Conservation (phyloP, 352 stramenopile genomes). For the Globisporangium nunn region DNA sequence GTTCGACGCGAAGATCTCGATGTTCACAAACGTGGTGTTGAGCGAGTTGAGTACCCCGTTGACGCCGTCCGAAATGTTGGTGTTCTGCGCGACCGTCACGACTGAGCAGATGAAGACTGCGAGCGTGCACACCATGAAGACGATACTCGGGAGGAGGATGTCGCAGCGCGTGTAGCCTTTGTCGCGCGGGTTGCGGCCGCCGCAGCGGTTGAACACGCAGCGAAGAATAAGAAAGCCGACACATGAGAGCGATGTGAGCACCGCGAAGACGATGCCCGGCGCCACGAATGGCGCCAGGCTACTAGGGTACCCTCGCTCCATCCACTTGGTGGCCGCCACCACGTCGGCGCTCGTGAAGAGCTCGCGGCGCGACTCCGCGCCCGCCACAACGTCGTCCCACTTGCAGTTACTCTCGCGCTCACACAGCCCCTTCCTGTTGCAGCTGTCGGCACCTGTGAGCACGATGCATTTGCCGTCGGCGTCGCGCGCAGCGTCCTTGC, state of each 20-base stretch:
- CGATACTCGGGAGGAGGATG: constrained; percentile 53
- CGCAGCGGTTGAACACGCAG: constrained; percentile 78
- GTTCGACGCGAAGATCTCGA: constrained; percentile 69
- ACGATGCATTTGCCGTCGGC: constrained; percentile 45
- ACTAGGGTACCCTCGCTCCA: constrained; percentile 56
- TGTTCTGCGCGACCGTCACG: constrained; percentile 70
- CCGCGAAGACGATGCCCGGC: constrained; percentile 64
- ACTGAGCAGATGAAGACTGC: constrained; percentile 78
- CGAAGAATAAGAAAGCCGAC: constrained; percentile 62
- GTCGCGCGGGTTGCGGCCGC: constrained; percentile 60
- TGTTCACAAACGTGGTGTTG: constrained; percentile 65
- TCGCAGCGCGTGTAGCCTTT: constrained; percentile 79
- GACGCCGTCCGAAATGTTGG: constrained; percentile 69
- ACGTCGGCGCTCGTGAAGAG: constrained; percentile 55
- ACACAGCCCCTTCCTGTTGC: constrained; percentile 48
- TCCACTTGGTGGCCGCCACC: constrained; percentile 51
- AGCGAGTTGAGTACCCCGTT: constrained; percentile 56
- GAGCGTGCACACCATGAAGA: constrained; percentile 56
- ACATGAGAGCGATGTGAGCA: constrained; percentile 46
- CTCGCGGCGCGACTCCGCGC: constrained; percentile 30
- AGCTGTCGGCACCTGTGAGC: constrained; percentile 41
- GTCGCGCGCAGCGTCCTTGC: constrained; percentile 38
- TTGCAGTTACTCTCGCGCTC: constrained; percentile 78
- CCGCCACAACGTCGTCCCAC: constrained; percentile 54
- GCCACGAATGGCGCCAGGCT: constrained; percentile 62